Evolutionary conservation across 2,329 filamentous ascomycete species (phyloP), one percentile per base, ranked within the genome.

Genomic region (Simplicillium aogashimaense): DNA sequence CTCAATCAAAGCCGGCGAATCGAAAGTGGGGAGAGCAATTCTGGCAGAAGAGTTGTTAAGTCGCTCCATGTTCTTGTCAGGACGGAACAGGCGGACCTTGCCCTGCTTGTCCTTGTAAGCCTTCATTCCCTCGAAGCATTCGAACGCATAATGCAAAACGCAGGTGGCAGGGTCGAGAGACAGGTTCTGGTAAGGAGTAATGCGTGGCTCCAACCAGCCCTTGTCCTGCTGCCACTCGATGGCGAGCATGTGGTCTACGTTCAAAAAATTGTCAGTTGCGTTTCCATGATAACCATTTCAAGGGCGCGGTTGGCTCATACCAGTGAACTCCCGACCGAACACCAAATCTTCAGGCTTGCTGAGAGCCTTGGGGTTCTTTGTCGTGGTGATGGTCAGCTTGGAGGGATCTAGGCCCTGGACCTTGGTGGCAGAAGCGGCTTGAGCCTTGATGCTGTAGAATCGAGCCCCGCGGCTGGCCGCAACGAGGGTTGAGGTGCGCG

Each of bases 51-150:
- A 95, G 63, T 83, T 86, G 72, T 97, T 98, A 64, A 98, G 67
- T 45, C 92, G 83, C 48, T 73, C 81, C 90, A 97, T 97, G 72
- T 98, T 98, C 75, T 79, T 92, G 61, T 94, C 83, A 2, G 92
- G 92, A 29, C 92, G 79, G 75, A 98, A 98, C 40, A 98, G 72
- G 41, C 90, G 81, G 51, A 95, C 77, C 44, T 80, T 68, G 52
- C 86, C 86, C 34, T 77, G 59, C 54, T 74, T 78, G 67, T 94
- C 87, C 65, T 90, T 94, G 75, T 98, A 98, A 44, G 92, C 92
- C 72, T 98, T 98, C 88, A 97, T 95, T 52, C 92, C 92, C 70
- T 98, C 92, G 65, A 98, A 98, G 62, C 85, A 92, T 64, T 94
- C 86, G 58, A 97, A 97, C 37, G 87, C 92, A 65, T 98, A 98